Conservation (phyloP, 805 yeast genomes). For the Ogataea paradorogensis region DNA sequence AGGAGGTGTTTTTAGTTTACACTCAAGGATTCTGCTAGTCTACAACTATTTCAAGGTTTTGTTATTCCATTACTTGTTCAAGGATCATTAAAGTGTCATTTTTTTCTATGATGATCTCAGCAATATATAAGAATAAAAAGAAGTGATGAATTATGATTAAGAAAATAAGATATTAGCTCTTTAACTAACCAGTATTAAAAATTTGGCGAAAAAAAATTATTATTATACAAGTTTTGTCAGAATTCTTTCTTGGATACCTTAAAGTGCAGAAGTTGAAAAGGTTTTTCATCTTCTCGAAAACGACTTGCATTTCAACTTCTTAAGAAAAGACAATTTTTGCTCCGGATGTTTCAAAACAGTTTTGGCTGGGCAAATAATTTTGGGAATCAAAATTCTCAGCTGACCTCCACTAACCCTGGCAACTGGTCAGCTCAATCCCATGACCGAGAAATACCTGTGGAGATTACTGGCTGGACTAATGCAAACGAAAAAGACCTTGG, state of each 20-base stretch:
- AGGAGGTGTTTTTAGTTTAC: too few relatives aligned
- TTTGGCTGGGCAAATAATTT: neutral
- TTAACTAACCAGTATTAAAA: too few relatives aligned
- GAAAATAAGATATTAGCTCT: neutral
- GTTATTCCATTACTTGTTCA: neutral
- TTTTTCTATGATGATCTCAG: too few relatives aligned
- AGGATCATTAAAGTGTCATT: neutral
- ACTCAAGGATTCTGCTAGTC: too few relatives aligned
- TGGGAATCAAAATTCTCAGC: neutral
- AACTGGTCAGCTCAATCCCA: constrained; percentile 8
- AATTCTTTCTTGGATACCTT: too few relatives aligned
- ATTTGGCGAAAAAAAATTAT: neutral
- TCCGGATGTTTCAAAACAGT: constrained; percentile 1
- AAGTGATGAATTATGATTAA: neutral
- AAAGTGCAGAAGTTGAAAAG: too few relatives aligned
- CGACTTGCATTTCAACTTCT: neutral
- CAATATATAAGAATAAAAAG: neutral
- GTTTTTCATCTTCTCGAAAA: neutral
- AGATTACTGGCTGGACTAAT: constrained; percentile 78
- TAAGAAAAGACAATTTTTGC: too few relatives aligned
- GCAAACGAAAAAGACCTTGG: constrained; percentile 68
- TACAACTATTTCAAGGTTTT: neutral
- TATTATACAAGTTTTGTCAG: too few relatives aligned
- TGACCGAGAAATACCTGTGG: constrained; percentile 46
- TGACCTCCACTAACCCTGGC: neutral